Percentiles rank a stretch among this genome's conserved stretches.
phyloP scores from a whole-genome alignment of 2,329 filamentous ascomycete species.

The Cordyceps cicadae region DNA sequence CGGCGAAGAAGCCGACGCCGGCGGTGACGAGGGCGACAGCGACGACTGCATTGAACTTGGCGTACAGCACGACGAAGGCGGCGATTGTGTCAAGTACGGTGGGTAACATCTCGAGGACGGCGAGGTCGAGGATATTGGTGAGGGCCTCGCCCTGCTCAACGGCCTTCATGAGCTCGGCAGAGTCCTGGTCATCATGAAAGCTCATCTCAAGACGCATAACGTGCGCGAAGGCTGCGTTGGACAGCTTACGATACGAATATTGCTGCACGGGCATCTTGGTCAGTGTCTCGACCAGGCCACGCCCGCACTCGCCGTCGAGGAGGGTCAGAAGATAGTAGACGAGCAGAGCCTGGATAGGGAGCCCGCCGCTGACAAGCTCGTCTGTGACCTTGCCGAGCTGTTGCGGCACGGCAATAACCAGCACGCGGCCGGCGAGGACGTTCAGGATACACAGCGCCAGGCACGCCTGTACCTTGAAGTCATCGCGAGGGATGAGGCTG shows the following conservation, averaged over 20 bases:
- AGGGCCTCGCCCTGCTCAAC: slow-evolving; percentile 56
- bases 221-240: slow-evolving; percentile 51
- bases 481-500: neutral
- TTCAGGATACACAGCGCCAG: neutral
- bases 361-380: neutral
- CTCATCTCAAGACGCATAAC: slow-evolving; percentile 63
- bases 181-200: slow-evolving; percentile 59
- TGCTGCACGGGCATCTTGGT: slow-evolving; percentile 28
- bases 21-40: slow-evolving; percentile 28
- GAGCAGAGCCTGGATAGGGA: neutral
- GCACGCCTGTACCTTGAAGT: slow-evolving; percentile 2
- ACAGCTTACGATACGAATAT: slow-evolving; percentile 23
- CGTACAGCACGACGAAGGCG: slow-evolving; percentile 52
- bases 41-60: slow-evolving; percentile 55
- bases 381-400: neutral
- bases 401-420: neutral
- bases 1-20: slow-evolving; percentile 13
- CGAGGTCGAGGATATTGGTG: slow-evolving; percentile 49
- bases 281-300: slow-evolving; percentile 16
- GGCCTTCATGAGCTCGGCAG: slow-evolving; percentile 55
- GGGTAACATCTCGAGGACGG: slow-evolving; percentile 52
- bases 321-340: neutral
- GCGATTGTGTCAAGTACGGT: slow-evolving; percentile 54
- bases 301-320: neutral
- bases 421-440: neutral